Conservation (phyloP, 257 asterid species). For the Leonotis leonurus region DNA sequence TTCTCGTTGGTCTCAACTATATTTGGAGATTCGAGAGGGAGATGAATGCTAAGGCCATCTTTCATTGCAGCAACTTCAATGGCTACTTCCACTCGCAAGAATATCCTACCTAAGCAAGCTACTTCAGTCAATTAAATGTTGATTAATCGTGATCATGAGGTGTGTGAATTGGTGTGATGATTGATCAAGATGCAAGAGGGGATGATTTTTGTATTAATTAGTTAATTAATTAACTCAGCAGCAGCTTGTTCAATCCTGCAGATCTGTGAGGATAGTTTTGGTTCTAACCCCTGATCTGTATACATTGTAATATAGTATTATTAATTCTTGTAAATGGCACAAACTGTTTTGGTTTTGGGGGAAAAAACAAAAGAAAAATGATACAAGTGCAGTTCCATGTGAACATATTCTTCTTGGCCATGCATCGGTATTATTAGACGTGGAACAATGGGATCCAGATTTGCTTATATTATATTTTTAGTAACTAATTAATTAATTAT, state of each 20-base stretch:
- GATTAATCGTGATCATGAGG: too few species aligned
- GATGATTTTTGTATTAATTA: constrained; percentile 17
- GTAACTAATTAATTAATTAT: constrained; percentile 3
- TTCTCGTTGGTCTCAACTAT: constrained; percentile 84
- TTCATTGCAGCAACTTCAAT: constrained; percentile 44
- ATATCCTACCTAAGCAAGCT: too few species aligned
- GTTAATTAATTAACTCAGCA: constrained; percentile 4
- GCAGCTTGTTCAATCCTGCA: constrained; percentile 19
- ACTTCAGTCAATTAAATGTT: too few species aligned
- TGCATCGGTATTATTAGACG: constrained; percentile 28
- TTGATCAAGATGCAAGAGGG: too few species aligned
- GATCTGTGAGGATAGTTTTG: constrained; percentile 40
- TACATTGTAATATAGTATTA: constrained; percentile 34
- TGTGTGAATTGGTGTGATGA: too few species aligned
- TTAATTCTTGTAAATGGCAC: constrained; percentile 36
- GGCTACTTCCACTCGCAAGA: constrained; percentile 22
- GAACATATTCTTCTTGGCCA: constrained; percentile 43
- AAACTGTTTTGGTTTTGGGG: constrained; percentile 10
- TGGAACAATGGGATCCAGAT: constrained; percentile 45
- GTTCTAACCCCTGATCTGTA: constrained; percentile 39
- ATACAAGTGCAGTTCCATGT: constrained; percentile 36
- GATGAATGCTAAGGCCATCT: constrained; percentile 78
- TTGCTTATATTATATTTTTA: not conserved
- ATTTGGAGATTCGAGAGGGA: constrained; percentile 96
- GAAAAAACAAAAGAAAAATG: not conserved